These are phyloP conservation scores for Tolypocladium paradoxum DNA, from an alignment of 2,329 filamentous ascomycete genomes.

Conservation along the genomic window DNA sequence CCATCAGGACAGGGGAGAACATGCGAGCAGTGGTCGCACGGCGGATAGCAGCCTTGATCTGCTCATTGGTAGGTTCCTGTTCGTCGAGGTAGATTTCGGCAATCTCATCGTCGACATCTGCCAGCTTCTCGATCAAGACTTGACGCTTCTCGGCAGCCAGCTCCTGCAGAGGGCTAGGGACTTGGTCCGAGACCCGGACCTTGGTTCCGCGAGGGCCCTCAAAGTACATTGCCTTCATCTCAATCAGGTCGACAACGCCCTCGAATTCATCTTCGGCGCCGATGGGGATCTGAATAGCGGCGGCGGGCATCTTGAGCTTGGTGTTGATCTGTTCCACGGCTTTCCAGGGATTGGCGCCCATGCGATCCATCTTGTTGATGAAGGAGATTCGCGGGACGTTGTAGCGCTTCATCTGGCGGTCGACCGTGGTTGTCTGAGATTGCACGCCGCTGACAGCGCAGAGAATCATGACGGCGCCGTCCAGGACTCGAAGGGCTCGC, in stretches of 20 bases:
- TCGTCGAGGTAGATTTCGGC: slow-evolving; percentile 92
- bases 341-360: slow-evolving; percentile 97
- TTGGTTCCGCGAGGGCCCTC: slow-evolving; percentile 73
- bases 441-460: slow-evolving; percentile 97
- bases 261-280: slow-evolving; percentile 84
- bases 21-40: slow-evolving; percentile 79
- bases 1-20: slow-evolving; percentile 94
- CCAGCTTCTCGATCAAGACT: slow-evolving; percentile 84
- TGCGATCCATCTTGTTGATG: slow-evolving; percentile 99
- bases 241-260: slow-evolving; percentile 84
- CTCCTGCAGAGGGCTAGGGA: slow-evolving; percentile 69
- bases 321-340: slow-evolving; percentile 95
- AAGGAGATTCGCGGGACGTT: slow-evolving; percentile 93
- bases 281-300: slow-evolving; percentile 90
- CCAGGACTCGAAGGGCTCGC: slow-evolving; percentile 83
- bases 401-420: slow-evolving; percentile 97
- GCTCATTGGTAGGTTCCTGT: slow-evolving; percentile 61
- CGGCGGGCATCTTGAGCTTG: slow-evolving; percentile 87
- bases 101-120: slow-evolving; percentile 96
- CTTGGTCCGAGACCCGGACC: slow-evolving; percentile 65
- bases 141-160: slow-evolving; percentile 73
- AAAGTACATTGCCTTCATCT: slow-evolving; percentile 90
- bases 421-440: slow-evolving; percentile 95
- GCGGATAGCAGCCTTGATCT: slow-evolving; percentile 89
- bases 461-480: slow-evolving; percentile 96